Conservation (phyloP, 2,329 filamentous ascomycete genomes). For the Dothistroma septosporum region DNA sequence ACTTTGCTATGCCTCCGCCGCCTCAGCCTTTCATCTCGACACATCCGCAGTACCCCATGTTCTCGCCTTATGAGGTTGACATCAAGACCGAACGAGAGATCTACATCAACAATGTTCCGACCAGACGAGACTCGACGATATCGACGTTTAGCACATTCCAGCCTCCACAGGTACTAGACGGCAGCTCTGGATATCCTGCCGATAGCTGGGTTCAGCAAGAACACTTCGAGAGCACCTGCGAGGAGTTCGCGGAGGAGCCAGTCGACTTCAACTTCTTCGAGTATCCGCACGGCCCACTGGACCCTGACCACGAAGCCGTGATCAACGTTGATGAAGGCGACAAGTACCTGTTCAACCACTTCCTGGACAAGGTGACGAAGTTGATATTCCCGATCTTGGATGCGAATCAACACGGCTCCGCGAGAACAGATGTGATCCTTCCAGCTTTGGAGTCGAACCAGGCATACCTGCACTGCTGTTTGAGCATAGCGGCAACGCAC, state of each 20-base stretch:
- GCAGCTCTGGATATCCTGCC: slow-evolving; percentile 58
- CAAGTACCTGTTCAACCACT: slow-evolving; percentile 81
- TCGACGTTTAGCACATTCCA: slow-evolving; percentile 93
- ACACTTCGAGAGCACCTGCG: slow-evolving; percentile 62
- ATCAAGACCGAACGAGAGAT: slow-evolving; percentile 94
- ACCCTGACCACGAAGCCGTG: slow-evolving; percentile 62
- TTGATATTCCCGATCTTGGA: slow-evolving; percentile 91
- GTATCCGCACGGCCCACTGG: slow-evolving; percentile 65
- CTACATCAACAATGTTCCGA: slow-evolving; percentile 85
- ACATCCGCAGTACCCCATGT: slow-evolving; percentile 50
- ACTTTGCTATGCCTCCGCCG: slow-evolving; percentile 59
- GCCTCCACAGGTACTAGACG: slow-evolving; percentile 66
- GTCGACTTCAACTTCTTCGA: slow-evolving; percentile 77
- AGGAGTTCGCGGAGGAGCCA: slow-evolving; percentile 57
- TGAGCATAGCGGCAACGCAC: slow-evolving; percentile 89
- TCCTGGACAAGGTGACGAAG: slow-evolving; percentile 80
- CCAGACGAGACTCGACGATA: slow-evolving; percentile 77
- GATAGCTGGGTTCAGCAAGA: slow-evolving; percentile 71
- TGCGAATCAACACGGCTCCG: slow-evolving; percentile 78
- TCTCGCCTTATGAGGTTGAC: slow-evolving; percentile 84
- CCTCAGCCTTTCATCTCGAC: slow-evolving; percentile 33
- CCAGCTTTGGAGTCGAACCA: slow-evolving; percentile 87
- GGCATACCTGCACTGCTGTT: slow-evolving; percentile 89
- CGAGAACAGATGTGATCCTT: slow-evolving; percentile 76
- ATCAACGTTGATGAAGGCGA: slow-evolving; percentile 86